A percentile compares a stretch with the other conserved stretches of the same genome.
phyloP scores from a whole-genome alignment of 148 eudicot species.

The Camellia japonica region DNA sequence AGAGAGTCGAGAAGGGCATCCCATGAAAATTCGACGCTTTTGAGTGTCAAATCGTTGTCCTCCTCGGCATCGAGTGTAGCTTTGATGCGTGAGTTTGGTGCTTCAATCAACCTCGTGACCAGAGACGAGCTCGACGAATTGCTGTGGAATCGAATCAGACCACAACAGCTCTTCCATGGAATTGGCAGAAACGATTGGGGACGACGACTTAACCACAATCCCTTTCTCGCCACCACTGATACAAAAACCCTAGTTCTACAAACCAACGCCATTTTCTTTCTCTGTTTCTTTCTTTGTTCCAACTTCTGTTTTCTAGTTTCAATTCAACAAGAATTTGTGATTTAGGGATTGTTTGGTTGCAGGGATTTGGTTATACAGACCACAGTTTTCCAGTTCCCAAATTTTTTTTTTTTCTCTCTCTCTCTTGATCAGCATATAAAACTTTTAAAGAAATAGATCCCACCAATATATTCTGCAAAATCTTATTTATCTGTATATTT shows the following conservation, averaged over 20 bases:
- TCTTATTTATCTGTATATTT: no score
- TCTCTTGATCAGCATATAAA: no score
- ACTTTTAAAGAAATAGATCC: no score
- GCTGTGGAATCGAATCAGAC: background rate
- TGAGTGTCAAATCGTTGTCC: background rate
- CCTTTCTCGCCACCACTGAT: background rate
- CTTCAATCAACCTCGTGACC: slow-evolving; percentile 19
- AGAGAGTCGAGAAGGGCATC: slow-evolving; percentile 32
- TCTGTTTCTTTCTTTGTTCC: background rate
- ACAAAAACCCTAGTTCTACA: slow-evolving; percentile 10
- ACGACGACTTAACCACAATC: background rate
- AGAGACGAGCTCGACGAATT: slow-evolving; percentile 9
- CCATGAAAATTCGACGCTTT: slow-evolving; percentile 26
- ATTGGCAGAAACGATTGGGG: background rate
- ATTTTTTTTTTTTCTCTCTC: no score
- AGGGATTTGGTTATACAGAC: no score
- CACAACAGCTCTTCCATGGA: background rate
- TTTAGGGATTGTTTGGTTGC: no score
- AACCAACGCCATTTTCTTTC: background rate
- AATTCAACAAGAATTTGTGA: no score
- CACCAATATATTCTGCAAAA: no score
- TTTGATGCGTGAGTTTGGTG: slow-evolving; percentile 23
- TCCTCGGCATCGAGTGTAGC: slow-evolving; percentile 22
- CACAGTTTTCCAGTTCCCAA: no score
- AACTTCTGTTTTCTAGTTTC: no score